Evolutionary conservation across 2,329 filamentous ascomycete species (phyloP), one percentile per base, ranked within the genome.

Genomic region (Aspergillus carbonarius): DNA sequence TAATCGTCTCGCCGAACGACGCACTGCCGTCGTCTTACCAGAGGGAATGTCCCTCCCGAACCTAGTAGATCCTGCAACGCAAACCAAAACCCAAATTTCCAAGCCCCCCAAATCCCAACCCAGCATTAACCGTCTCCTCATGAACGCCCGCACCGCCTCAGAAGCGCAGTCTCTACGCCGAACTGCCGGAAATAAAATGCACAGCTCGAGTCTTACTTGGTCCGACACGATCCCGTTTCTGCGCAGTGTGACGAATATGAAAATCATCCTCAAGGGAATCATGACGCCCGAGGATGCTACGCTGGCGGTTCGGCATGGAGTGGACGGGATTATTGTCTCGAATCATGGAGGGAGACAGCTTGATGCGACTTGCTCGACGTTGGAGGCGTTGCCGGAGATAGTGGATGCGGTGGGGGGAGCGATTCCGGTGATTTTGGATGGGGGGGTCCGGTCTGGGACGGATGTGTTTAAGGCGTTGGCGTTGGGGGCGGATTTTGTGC

Each of bases 331-430:
- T 50, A 81, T 91, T 1, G 78, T 91, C 1, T 84, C 81, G 13
- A 92, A 92, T 64, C 89, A 92, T 69, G 89, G 88, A 1, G 88
- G 88, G 0, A 73, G 88, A 17, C 84, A 88, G 70, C 82, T 87
- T 2, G 85, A 87, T 63, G 85, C 84, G 0, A 83, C 85, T 3
- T 76, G 84, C 56, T 84, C 80, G n/a, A 84, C 80, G 65, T 69
- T 88, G 52, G 85, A 88, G 68, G 83, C 83, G 2, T 65, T 87
- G 61, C 83, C 86, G 73, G 81, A 80, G 57, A 87, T 88, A 58
- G 81, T 79, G 2, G 74, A 72, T 72, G 81, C 80, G 10, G 79
- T 84, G 12, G 81, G 81, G 0, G 76, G 81, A 60, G 74, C 78
- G 55, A 76, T 72, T 3, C 79, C 83, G 65, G 78, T 87, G 60